Evolutionary conservation across 176 grass and related monocot species (phyloP).

Genomic region (Phragmites australis): DNA sequence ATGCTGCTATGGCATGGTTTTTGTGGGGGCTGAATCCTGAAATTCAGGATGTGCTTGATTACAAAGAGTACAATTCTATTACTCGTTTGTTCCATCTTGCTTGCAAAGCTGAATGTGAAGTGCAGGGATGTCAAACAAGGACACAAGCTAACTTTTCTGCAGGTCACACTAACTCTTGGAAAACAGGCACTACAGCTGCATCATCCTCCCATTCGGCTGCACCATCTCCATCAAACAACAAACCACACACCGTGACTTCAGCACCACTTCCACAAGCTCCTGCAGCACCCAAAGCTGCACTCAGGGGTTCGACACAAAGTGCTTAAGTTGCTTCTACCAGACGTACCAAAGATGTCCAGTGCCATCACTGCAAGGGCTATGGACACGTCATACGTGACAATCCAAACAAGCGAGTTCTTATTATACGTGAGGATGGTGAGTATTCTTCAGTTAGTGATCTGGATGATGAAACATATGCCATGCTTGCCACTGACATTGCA

Average conservation of each 20-base stretch:
- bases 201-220: too few relatives aligned
- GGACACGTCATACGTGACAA: neutral
- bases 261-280: too few relatives aligned
- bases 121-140: neutral
- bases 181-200: neutral
- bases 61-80: neutral
- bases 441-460: neutral
- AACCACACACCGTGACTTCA: too few relatives aligned
- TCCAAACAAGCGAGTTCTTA: neutral
- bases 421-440: neutral
- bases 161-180: neutral
- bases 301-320: neutral
- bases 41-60: neutral
- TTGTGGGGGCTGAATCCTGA: neutral
- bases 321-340: neutral
- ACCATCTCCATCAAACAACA: too few relatives aligned
- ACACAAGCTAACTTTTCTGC: neutral
- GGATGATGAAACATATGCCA: neutral
- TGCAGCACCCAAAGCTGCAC: too few relatives aligned
- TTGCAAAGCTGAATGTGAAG: neutral
- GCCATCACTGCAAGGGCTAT: neutral
- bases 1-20: neutral
- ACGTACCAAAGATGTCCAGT: neutral
- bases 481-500: neutral
- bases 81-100: neutral